These are phyloP conservation scores for Cladophialophora yegresii DNA, from an alignment of 2,329 filamentous ascomycete species.

Conservation along the genomic window DNA sequence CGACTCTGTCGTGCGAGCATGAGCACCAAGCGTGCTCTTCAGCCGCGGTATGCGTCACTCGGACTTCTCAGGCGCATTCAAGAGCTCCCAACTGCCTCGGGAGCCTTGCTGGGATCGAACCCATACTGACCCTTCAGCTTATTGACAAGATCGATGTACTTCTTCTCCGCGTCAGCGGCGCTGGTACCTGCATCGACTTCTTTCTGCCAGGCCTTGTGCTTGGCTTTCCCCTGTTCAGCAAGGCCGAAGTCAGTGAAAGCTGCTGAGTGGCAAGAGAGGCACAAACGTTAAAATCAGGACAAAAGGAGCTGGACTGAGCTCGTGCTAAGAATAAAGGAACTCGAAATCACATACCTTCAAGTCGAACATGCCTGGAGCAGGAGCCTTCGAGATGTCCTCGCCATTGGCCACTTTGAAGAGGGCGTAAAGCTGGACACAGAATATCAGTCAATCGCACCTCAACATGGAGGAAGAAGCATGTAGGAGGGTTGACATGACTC, in stretches of 20 bases:
- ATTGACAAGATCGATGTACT: constrained; percentile 74
- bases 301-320: constrained; percentile 62
- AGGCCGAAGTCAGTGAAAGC: not conserved
- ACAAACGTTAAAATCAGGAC: not conserved
- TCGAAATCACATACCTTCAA: constrained; percentile 41
- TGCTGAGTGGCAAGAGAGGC: not conserved
- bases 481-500: not conserved
- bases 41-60: not conserved
- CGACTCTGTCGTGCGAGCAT: not conserved
- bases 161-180: constrained; percentile 68
- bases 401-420: constrained; percentile 43
- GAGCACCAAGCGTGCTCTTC: not conserved
- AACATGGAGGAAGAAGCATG: not conserved
- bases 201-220: constrained; percentile 76
- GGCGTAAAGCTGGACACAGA: constrained; percentile 42
- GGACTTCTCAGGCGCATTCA: not conserved
- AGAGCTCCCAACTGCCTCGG: constrained; percentile 55
- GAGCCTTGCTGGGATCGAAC: constrained; percentile 64
- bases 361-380: constrained; percentile 44
- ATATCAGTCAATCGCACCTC: not conserved
- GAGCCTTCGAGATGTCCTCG: constrained; percentile 36
- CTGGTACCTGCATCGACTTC: constrained; percentile 64
- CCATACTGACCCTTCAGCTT: constrained; percentile 69
- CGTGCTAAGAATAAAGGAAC: not conserved
- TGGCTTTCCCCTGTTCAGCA: constrained; percentile 68